Base-by-base conservation (phyloP, 2,329 filamentous ascomycete genomes). In the Penicillium sp. region DNA sequence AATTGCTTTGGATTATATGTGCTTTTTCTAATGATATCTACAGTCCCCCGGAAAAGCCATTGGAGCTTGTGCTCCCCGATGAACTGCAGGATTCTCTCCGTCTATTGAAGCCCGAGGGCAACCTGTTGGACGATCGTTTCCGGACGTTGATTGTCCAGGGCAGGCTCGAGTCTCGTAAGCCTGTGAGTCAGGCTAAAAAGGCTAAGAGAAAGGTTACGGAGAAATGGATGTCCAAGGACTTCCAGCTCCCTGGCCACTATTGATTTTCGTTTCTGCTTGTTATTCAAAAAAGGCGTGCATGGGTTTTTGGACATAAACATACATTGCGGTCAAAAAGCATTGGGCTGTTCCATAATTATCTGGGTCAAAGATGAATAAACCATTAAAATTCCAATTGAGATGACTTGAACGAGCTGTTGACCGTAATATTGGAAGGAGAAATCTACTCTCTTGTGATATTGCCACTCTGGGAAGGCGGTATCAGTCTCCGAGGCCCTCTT, bases 211-310 rank as follows among this genome's bases (percentile, higher is more conserved):
- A 87, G 68, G 71, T 83, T 42, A 95, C 89, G 6, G 93, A 97
- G 79, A 98, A 97, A 73, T 98, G 93, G 93, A 82, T 85, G 36
- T 87, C 95, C 75, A 98, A 98, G 77, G 93, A 98, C 67, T 98
- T 95, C 70, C 78, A 76, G 59, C 70, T 87, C 14, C 66, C 66
- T 47, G 67, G 66, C 9, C 38, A 60, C 39, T 49, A 57, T 16
- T 60, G 46, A 51, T 57, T 51, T 47, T 36, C 50, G 55, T 45
- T 28, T 44, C 14, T 40, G 47, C 50, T 47, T 52, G 54, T 50
- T 51, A 50, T 57, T 45, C 44, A 51, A 49, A 57, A 58, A 50
- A 31, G 51, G 55, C 49, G 46, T 58, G 54, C 51, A 56, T 47
- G 47, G 51, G 49, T 40, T 46, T 49, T 54, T 49, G 49, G 52